Evolutionary conservation across 2,329 filamentous ascomycete species (phyloP), one percentile per base, ranked within the genome.

Genomic region (Fonsecaea monophora): DNA sequence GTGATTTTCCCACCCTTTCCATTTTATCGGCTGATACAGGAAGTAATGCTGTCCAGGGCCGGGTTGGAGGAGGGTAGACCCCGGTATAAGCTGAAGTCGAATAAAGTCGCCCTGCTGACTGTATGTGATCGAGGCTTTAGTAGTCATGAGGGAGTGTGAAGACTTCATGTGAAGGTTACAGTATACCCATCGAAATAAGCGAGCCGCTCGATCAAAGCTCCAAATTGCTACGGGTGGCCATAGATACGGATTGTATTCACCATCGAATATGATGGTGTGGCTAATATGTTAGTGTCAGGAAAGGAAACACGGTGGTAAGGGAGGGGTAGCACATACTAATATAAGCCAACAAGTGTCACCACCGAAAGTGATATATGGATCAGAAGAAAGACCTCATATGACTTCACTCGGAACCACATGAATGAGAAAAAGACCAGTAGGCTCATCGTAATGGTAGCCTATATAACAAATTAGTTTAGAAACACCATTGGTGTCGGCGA

Each of bases 171-270:
- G 76, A 8, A 82, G 40, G 42, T 83, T 82, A 71, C 81, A 83
- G 61, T 79, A 79, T 9, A 80, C 62, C 8, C 83, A 53, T 5
- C 83, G 79, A 7, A 78, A 59, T 1, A 82, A 45, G 4, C 84
- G 80, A 12, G 84, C 70, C 12, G 76, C 18, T 8, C 84, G 78
- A 68, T 86, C 84, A 25, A 82, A 73, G 2, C 74, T 55, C 84
- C 84, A 86, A n/a, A 86, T 75, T 1, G 73, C 75, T 1, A 84
- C 78, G 12, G 80, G 79, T 2, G 82, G 81, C 79, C 83, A 86
- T 12, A 85, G 78, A 70, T 83, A 86, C 40, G 76, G 74, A 72
- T 84, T 81, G 71, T 84, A 86, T 65, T 82, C 79, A n/a, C 59
- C 59, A 6, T 78, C 79, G 61, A 85, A 85, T 6, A 85, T 80